Percentiles rank a stretch among this genome's conserved stretches.
Conservation (phyloP, 2,329 filamentous ascomycete species). For the Boeremia exigua region DNA sequence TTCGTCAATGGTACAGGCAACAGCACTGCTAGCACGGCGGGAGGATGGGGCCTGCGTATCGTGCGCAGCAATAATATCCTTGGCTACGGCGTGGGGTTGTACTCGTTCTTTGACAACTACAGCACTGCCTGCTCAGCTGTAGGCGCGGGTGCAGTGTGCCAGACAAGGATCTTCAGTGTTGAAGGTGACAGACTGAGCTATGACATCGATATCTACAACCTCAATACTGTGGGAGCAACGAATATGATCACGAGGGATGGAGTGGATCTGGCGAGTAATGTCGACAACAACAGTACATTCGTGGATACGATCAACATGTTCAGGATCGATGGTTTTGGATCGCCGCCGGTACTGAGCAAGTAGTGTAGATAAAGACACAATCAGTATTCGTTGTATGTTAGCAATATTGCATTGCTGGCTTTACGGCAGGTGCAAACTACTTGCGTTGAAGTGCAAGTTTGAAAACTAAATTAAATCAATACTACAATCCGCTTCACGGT, state of each 20-base stretch:
- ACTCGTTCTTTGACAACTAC: constrained; percentile 73
- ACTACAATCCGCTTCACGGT: no score
- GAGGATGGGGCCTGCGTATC: constrained; percentile 70
- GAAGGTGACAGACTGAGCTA: constrained; percentile 46
- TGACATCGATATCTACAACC: constrained; percentile 53
- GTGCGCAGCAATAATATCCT: constrained; percentile 62
- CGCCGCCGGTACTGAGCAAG: background rate
- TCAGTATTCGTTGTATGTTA: background rate
- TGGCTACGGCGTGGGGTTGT: constrained; percentile 69
- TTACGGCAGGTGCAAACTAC: no score
- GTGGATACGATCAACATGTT: constrained; percentile 45
- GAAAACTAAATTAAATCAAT: no score
- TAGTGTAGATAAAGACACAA: background rate
- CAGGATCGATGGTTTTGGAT: constrained; percentile 26
- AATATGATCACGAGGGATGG: constrained; percentile 56
- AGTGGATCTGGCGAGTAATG: constrained; percentile 50
- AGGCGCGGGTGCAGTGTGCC: constrained; percentile 50
- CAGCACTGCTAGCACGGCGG: constrained; percentile 42
- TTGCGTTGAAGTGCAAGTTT: background rate
- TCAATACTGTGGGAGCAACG: constrained; percentile 56
- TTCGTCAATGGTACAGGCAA: constrained; percentile 55
- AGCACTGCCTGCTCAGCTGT: constrained; percentile 44
- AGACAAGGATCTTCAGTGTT: constrained; percentile 57
- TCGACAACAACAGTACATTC: constrained; percentile 57
- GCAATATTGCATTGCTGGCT: no score